These are phyloP conservation scores for Cantharellus anzutake DNA, from an alignment of 768 basidiomycete genomes.

Conservation along the genomic window DNA sequence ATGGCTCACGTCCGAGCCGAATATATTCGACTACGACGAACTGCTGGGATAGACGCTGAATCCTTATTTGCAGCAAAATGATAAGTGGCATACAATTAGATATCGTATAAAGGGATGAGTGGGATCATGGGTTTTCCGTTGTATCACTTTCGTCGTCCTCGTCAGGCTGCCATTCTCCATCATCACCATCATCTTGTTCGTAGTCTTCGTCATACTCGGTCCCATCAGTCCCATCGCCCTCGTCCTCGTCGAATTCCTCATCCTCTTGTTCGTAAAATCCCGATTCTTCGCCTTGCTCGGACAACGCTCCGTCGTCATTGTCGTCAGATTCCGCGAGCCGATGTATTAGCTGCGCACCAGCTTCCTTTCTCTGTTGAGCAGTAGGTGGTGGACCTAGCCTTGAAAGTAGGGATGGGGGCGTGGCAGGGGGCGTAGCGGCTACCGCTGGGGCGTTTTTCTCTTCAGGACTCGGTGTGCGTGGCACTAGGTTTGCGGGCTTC, in stretches of 20 bases:
- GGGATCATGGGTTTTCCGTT: neutral
- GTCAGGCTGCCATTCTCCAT: neutral
- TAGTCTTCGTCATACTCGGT: neutral
- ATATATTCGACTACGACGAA: conserved; percentile 6
- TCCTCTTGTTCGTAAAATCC: too few relatives aligned
- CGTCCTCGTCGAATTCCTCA: neutral
- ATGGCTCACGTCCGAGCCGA: conserved; percentile 9
- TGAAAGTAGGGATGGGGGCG: neutral
- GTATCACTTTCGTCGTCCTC: neutral
- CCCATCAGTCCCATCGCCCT: neutral
- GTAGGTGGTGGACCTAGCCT: neutral
- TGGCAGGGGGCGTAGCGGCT: neutral
- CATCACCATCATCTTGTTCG: neutral
- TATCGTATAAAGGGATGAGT: neutral
- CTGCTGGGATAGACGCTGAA: neutral
- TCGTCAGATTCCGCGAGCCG: neutral
- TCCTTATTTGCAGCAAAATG: too few relatives aligned
- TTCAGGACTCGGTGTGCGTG: too few relatives aligned
- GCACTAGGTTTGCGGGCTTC: too few relatives aligned
- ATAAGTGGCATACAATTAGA: neutral
- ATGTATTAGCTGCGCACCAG: neutral
- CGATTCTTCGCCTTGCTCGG: neutral
- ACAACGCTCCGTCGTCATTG: conserved; percentile 5
- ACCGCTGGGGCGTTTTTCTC: neutral
- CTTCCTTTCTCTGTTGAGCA: too few relatives aligned